Conservation (phyloP, 1,284 basidiomycete genomes). For the Chalciporus sp. region DNA sequence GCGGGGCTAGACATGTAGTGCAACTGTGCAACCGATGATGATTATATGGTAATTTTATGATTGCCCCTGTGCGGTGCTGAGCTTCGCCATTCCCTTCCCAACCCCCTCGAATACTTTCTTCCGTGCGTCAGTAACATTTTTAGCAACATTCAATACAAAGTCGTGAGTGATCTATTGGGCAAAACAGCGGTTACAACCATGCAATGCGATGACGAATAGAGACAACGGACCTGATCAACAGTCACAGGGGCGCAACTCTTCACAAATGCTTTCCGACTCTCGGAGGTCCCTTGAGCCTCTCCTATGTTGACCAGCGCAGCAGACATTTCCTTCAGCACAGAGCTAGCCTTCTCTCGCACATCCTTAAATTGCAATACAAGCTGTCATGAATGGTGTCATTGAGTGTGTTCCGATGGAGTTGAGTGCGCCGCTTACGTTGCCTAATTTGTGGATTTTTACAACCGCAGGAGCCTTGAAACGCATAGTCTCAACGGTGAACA, state of each 20-base stretch:
- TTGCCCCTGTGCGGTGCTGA: slow-evolving; percentile 49
- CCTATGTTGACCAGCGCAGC: slow-evolving; percentile 48
- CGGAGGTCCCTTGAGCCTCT: slow-evolving; percentile 52
- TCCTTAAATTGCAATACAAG: slow-evolving; percentile 66
- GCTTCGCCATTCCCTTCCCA: slow-evolving; percentile 63
- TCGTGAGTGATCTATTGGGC: slow-evolving; percentile 61
- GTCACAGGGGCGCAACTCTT: slow-evolving; percentile 49
- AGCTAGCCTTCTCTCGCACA: slow-evolving; percentile 54
- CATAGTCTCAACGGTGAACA: slow-evolving; percentile 63
- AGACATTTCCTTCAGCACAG: slow-evolving; percentile 60
- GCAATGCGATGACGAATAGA: background rate
- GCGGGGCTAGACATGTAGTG: slow-evolving; percentile 24
- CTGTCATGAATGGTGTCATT: slow-evolving; percentile 38
- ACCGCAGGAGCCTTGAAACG: slow-evolving; percentile 71
- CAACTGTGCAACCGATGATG: slow-evolving; percentile 7
- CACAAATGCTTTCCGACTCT: slow-evolving; percentile 53
- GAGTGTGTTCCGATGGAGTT: background rate
- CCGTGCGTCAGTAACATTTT: slow-evolving; percentile 66
- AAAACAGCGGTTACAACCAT: background rate
- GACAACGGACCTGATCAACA: slow-evolving; percentile 43
- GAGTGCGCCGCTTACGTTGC: slow-evolving; percentile 47
- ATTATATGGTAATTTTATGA: slow-evolving; percentile 11
- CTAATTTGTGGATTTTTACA: slow-evolving; percentile 72
- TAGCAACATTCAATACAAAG: slow-evolving; percentile 60
- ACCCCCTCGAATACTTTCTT: slow-evolving; percentile 72